phyloP scores from a whole-genome alignment of 2,329 filamentous ascomycete species.

The Cercospora sp. region DNA sequence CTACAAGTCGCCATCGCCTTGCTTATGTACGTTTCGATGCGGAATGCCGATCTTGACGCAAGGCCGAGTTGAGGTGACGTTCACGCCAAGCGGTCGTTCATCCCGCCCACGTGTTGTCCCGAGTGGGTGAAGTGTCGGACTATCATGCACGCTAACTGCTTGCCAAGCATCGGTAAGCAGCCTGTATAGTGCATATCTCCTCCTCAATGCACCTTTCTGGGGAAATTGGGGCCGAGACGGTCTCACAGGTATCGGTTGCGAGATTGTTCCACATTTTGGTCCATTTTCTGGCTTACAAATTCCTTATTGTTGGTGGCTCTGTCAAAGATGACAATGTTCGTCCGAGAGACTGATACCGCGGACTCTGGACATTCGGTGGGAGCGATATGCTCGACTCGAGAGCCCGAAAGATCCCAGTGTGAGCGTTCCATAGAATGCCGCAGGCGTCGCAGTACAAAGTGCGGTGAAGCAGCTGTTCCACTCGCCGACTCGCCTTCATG shows the following conservation, averaged over 20 bases:
- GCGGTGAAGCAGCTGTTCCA: no score
- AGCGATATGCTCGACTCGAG: no score
- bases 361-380: no score
- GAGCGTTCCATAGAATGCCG: no score
- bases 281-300: background rate
- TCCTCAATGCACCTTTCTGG: background rate
- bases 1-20: background rate
- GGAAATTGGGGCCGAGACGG: background rate
- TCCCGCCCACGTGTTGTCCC: background rate
- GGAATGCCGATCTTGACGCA: constrained; percentile 15
- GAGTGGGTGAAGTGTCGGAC: background rate
- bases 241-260: background rate
- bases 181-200: background rate
- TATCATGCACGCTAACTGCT: constrained; percentile 1
- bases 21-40: background rate
- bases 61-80: constrained; percentile 16
- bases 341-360: background rate
- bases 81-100: constrained; percentile 12
- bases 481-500: no score
- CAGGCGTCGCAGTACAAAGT: no score
- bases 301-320: background rate
- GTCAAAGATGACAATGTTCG: background rate
- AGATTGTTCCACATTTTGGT: background rate
- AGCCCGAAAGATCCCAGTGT: no score
- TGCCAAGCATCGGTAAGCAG: background rate